These are phyloP conservation scores for Vanderwaltozyma tropicalis DNA, from an alignment of 805 yeast genomes.

Conservation along the genomic window DNA sequence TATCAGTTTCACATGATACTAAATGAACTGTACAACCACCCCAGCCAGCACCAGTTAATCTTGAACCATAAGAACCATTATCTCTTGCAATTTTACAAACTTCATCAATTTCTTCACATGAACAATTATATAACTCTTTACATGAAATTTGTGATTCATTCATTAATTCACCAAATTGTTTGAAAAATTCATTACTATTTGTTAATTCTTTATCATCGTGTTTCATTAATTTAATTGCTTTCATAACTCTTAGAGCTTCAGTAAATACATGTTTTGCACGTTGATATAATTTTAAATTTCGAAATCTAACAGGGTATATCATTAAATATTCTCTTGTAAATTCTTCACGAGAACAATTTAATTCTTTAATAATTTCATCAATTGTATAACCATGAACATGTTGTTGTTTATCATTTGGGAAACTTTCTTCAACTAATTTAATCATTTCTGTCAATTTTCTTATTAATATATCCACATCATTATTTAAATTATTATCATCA, in stretches of 20 bases:
- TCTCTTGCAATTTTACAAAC: slow-evolving; percentile 43
- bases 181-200: slow-evolving; percentile 27
- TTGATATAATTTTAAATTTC: slow-evolving; percentile 42
- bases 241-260: slow-evolving; percentile 50
- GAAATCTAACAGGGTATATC: slow-evolving; percentile 46
- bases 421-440: slow-evolving; percentile 34
- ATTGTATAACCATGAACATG: slow-evolving; percentile 36
- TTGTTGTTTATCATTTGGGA: slow-evolving; percentile 28
- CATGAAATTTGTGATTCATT: slow-evolving; percentile 50
- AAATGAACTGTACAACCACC: slow-evolving; percentile 68
- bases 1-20: slow-evolving; percentile 25
- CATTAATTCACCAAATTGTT: slow-evolving; percentile 44
- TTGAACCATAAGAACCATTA: slow-evolving; percentile 53
- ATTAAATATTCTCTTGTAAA: slow-evolving; percentile 36
- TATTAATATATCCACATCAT: neutral
- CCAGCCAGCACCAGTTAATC: slow-evolving; percentile 76
- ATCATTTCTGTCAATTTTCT: slow-evolving; percentile 33
- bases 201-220: slow-evolving; percentile 1
- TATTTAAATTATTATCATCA: slow-evolving; percentile 14
- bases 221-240: slow-evolving; percentile 36
- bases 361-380: slow-evolving; percentile 35
- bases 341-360: slow-evolving; percentile 36
- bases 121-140: slow-evolving; percentile 39
- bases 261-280: slow-evolving; percentile 53
- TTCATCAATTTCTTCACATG: slow-evolving; percentile 44